Evolutionary conservation across 805 yeast species (phyloP), one percentile per base, ranked within the genome.

Genomic region (Metschnikowia kofuensis): DNA sequence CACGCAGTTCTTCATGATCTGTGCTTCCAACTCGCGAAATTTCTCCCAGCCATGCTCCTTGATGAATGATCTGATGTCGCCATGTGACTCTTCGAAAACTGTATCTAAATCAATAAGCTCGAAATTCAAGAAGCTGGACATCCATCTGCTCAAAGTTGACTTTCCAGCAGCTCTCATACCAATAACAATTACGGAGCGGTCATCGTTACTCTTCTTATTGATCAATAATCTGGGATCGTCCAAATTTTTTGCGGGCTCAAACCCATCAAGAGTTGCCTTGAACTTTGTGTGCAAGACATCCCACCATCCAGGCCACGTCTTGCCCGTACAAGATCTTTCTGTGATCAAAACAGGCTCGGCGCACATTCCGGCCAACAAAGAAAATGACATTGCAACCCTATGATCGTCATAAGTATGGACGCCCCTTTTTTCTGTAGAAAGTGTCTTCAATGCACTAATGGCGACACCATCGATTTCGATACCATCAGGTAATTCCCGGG

Each of bases 291-390:
- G 90, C 54, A 94, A 74, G 34, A 84, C 79, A 69, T 94, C 99
- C 99, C 99, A 94, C 99, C 99, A 94, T 35, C 97, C 98, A 16
- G 99, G 99, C 99, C 99, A 94, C 0, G 99, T 94, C 72, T 94
- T 94, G 49, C 92, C 95, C 1, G 97, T 95, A 64, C 97, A 89
- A 27, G 86, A 80, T 69, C 97, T 83, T 63, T 92, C 97, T 56
- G 85, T 82, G 50, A 94, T 82, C 54, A 83, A 73, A 1, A 87
- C 92, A 1, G 87, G 83, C 4, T 72, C 74, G 40, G 68, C 64
- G 43, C 80, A 78, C 59, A 88, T 74, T 34, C 96, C 89, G 4
- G 97, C 92, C 45, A 94, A 71, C 50, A 94, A 74, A 4, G 96
- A 88, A 68, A 94, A 87, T 49, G 96, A 87, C 99, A 94, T 94